phyloP scores from a whole-genome alignment of 1,284 basidiomycete species.

The Dichomitus squalens region DNA sequence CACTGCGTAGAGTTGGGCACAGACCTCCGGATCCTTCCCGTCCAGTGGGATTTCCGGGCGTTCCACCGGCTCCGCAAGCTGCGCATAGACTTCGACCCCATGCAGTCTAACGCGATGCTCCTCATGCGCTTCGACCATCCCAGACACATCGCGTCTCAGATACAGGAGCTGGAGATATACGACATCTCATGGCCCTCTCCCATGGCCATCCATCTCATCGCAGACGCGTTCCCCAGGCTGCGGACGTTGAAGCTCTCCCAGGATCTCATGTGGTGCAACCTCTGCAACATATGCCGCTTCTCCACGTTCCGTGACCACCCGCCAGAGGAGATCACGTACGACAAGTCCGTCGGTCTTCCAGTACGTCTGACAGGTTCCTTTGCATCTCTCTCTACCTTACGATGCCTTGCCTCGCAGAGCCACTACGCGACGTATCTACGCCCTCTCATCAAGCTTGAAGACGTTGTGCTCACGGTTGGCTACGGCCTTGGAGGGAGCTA shows the following conservation, averaged over 20 bases:
- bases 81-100: conserved; percentile 22
- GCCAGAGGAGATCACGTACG: conserved; percentile 18
- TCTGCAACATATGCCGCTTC: conserved; percentile 25
- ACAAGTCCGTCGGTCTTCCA: conserved; percentile 20
- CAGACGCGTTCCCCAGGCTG: conserved; percentile 15
- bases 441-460: conserved; percentile 13
- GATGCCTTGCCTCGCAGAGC: not conserved
- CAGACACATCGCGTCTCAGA: conserved; percentile 10
- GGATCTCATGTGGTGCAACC: conserved; percentile 22
- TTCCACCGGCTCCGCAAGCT: conserved; percentile 23
- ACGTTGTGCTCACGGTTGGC: conserved; percentile 13
- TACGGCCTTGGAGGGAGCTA: conserved; percentile 16
- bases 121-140: conserved; percentile 21
- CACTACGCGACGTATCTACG: conserved; percentile 17
- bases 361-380: not conserved
- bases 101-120: conserved; percentile 18
- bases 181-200: conserved; percentile 26
- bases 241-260: conserved; percentile 21
- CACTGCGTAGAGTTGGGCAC: conserved; percentile 20
- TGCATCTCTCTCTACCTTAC: not conserved
- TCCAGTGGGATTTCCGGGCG: conserved; percentile 16
- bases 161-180: conserved; percentile 21
- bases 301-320: conserved; percentile 23
- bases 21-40: conserved; percentile 11
- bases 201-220: conserved; percentile 13